Evolutionary conservation across 1,284 basidiomycete species (phyloP).

Genomic region (Irpex sp.): DNA sequence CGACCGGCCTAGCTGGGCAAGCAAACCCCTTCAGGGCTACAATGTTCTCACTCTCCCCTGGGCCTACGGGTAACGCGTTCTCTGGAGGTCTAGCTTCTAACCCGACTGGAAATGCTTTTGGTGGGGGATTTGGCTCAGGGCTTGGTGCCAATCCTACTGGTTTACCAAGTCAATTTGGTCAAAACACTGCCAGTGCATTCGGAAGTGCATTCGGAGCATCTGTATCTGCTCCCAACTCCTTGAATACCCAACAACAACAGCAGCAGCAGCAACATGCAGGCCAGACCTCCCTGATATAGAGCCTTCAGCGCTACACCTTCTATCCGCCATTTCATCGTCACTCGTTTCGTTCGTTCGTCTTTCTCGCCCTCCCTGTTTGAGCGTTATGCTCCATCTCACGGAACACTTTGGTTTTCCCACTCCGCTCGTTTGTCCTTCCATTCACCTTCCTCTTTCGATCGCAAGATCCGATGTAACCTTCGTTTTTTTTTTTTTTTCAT

Average conservation of each 20-base stretch:
- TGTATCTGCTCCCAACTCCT: background rate
- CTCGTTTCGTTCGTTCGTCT: background rate
- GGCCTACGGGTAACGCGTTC: constrained; percentile 13
- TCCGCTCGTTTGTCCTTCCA: background rate
- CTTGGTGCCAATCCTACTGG: constrained; percentile 2
- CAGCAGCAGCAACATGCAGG: constrained; percentile 7
- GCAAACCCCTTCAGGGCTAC: constrained; percentile 75
- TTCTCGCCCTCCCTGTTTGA: background rate
- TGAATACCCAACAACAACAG: constrained; percentile 3
- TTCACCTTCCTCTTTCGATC: background rate
- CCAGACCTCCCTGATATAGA: constrained; percentile 4
- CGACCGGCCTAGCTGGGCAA: constrained; percentile 54
- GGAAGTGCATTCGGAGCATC: background rate
- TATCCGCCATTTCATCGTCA: background rate
- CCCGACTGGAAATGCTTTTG: background rate
- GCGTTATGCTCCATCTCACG: background rate
- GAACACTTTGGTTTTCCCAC: background rate
- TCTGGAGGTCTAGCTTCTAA: constrained; percentile 11
- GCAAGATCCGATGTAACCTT: background rate
- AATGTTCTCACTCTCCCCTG: constrained; percentile 25
- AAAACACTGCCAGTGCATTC: background rate
- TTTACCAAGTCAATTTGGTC: constrained; percentile 1
- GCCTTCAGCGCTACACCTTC: background rate
- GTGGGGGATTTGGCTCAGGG: background rate
- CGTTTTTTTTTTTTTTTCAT: background rate